Evolutionary conservation across 768 basidiomycete species (phyloP), one percentile per base, ranked within the genome.

Genomic region (Ramaria sp.): DNA sequence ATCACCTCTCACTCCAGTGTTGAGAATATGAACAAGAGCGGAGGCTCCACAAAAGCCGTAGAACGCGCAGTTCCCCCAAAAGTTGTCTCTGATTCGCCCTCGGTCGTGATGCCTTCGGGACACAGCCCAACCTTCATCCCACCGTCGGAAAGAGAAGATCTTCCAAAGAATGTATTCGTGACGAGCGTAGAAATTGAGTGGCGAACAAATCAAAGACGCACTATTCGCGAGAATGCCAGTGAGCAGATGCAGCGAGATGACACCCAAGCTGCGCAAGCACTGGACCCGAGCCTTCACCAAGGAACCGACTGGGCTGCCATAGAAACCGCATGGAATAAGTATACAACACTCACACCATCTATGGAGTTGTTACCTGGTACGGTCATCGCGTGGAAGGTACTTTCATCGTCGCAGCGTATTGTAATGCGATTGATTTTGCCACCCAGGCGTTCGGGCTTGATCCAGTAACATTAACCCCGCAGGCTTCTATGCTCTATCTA

Each of bases 11-110:
- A 81, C 78, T 71, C 78, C 42, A 79, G 79, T 0, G 68, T 87
- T 20, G 73, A 78, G 45, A 88, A 86, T 66, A 88, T 86, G 68
- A 88, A 87, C 68, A 89, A 88, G 67, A 79, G 78, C 46, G 83
- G 79, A 57, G 81, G 80, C 19, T 87, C 84, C 68, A 81, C 76
- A 62, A 71, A 78, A 50, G 69, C 78, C 7, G 73, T 83, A 67
- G 61, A 68, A 49, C 69, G 39, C 65, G 74, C 53, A 51, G 74
- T 67, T 60, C 75, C 67, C 34, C 64, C 70, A 39, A 86, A 80
- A 67, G 83, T 86, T 56, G 69, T 80, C 17, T 86, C 86, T 59
- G 65, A 65, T 1, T 63, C 12, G 57, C 59, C 38, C 64, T 59
- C 22, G 56, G 38, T 9, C 60, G 22, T 7, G 42, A 39, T 51